These are phyloP conservation scores for Macrophomina pseudophaseolina DNA, from an alignment of 2,329 filamentous ascomycete genomes.

Conservation along the genomic window DNA sequence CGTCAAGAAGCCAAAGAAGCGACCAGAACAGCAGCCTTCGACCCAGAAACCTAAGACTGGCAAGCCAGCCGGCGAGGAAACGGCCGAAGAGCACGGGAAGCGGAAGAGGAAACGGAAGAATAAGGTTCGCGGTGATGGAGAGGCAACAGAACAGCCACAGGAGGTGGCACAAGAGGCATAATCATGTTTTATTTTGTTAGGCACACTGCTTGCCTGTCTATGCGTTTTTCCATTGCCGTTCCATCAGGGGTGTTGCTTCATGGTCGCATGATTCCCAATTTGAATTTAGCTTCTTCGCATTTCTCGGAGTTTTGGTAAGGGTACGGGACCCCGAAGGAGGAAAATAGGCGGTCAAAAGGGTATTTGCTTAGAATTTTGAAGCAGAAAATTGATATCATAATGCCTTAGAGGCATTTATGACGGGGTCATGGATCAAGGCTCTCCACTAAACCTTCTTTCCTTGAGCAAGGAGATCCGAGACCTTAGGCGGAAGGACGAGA, in stretches of 20 bases:
- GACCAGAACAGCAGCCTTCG: conserved; percentile 13
- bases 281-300: conserved; percentile 17
- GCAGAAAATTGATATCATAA: conserved; percentile 1
- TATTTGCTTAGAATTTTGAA: conserved; percentile 7
- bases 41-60: conserved; percentile 28
- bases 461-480: conserved; percentile 59
- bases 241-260: not conserved
- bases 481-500: conserved; percentile 89
- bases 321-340: not conserved
- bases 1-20: conserved; percentile 61
- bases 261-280: conserved; percentile 18
- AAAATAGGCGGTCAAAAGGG: not conserved
- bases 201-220: conserved; percentile 9
- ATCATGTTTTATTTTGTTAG: conserved; percentile 3
- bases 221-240: conserved; percentile 4
- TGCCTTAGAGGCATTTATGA: not conserved
- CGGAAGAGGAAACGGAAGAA: conserved; percentile 48
- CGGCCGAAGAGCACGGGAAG: conserved; percentile 36
- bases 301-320: conserved; percentile 24
- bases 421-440: not conserved
- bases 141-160: conserved; percentile 3
- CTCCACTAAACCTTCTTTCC: conserved; percentile 55
- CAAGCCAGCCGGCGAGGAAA: conserved; percentile 29
- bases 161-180: not conserved
- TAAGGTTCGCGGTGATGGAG: conserved; percentile 42